A percentile compares a stretch with the other conserved stretches of the same genome.
These are phyloP conservation scores for Cladosporium sphaerospermum DNA, from an alignment of 2,329 filamentous ascomycete species.

Conservation along the genomic window DNA sequence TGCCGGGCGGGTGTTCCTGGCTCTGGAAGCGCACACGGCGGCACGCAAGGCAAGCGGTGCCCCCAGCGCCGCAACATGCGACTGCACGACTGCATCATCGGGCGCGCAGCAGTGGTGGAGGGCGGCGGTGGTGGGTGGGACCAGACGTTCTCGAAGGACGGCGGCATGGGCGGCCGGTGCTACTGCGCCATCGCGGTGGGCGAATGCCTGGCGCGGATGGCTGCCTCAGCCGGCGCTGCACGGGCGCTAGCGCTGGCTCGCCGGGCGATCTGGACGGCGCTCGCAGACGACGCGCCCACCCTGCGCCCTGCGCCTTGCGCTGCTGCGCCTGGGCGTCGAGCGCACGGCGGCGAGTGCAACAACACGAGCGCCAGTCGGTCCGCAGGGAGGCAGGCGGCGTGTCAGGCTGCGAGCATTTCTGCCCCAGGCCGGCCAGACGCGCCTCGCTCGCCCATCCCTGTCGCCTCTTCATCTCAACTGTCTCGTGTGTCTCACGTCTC, in stretches of 20 bases:
- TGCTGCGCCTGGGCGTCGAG: background rate
- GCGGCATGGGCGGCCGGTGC: background rate
- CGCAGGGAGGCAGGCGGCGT: too few species aligned
- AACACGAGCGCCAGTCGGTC: too few species aligned
- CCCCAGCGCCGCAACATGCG: background rate
- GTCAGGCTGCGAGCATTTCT: background rate
- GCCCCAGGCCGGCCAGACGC: background rate
- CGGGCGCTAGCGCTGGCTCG: too few species aligned
- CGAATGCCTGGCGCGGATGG: background rate
- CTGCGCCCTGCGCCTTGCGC: background rate
- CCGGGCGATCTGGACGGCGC: background rate
- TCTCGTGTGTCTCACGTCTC: background rate
- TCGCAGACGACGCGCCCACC: background rate
- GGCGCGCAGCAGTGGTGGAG: background rate
- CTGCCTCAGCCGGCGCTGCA: too few species aligned
- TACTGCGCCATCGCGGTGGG: constrained; percentile 7
- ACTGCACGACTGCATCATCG: constrained; percentile 2
- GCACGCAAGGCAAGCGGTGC: too few species aligned
- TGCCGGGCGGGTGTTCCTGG: background rate
- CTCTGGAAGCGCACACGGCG: too few species aligned
- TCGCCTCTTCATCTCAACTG: constrained; percentile 4
- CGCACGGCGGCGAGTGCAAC: too few species aligned
- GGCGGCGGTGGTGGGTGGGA: background rate
- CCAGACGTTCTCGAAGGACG: constrained; percentile 1
- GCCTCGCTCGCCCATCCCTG: background rate